phyloP scores from a whole-genome alignment of 495 filamentous ascomycete species.

The Astrocystis sublimbata region DNA sequence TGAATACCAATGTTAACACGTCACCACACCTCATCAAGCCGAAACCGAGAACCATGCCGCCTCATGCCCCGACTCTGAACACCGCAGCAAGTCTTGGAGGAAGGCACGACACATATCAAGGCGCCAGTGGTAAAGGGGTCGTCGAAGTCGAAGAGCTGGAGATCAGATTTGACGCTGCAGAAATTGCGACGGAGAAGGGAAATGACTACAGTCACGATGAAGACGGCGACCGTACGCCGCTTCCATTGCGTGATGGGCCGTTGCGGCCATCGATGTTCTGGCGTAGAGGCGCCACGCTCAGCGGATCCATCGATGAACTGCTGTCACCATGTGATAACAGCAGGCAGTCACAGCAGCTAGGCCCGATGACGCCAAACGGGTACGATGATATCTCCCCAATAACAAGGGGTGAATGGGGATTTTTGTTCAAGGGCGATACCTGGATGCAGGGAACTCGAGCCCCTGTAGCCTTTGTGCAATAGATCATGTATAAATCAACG shows the following conservation, averaged over 20 bases:
- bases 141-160: slow-evolving; percentile 12
- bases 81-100: neutral
- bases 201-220: slow-evolving; percentile 15
- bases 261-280: slow-evolving; percentile 25
- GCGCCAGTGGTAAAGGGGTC: neutral
- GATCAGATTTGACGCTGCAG: slow-evolving; percentile 17
- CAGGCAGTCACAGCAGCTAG: slow-evolving; percentile 28
- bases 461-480: slow-evolving; percentile 10
- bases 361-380: slow-evolving; percentile 53
- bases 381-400: slow-evolving; percentile 57
- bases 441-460: slow-evolving; percentile 29
- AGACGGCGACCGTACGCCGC: slow-evolving; percentile 40
- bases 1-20: slow-evolving; percentile 41
- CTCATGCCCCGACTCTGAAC: neutral
- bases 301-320: slow-evolving; percentile 40
- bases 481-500: neutral
- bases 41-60: slow-evolving; percentile 18
- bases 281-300: neutral
- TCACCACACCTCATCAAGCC: slow-evolving; percentile 24
- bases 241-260: slow-evolving; percentile 27
- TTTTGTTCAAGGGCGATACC: slow-evolving; percentile 49
- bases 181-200: neutral
- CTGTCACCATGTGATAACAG: slow-evolving; percentile 26
- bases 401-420: slow-evolving; percentile 57
- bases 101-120: neutral